Percentiles rank a stretch among this genome's conserved stretches.
Conservation (phyloP, 805 yeast genomes). For the Kodamaea nitidulidarum region DNA sequence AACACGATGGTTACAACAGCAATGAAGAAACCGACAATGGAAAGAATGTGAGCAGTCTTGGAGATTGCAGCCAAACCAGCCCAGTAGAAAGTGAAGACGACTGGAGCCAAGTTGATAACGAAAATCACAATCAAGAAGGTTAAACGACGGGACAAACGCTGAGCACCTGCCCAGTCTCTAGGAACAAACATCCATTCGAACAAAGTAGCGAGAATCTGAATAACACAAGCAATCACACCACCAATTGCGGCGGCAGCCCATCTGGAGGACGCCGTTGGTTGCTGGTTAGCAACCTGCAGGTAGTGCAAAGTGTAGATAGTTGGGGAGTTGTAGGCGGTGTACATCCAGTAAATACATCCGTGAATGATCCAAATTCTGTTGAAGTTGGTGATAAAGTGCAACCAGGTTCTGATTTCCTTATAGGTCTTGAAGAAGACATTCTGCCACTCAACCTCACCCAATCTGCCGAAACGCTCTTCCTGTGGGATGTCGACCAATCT, state of each 20-base stretch:
- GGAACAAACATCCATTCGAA: slow-evolving; percentile 97
- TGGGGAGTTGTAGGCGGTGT: slow-evolving; percentile 88
- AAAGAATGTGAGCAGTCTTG: slow-evolving; percentile 68
- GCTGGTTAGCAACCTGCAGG: slow-evolving; percentile 74
- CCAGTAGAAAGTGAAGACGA: slow-evolving; percentile 79
- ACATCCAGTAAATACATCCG: slow-evolving; percentile 88
- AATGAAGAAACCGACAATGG: slow-evolving; percentile 85
- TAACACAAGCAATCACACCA: slow-evolving; percentile 78
- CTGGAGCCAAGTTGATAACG: slow-evolving; percentile 75
- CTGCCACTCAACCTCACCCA: slow-evolving; percentile 91
- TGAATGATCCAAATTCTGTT: slow-evolving; percentile 98
- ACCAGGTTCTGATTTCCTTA: slow-evolving; percentile 95
- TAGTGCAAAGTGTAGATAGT: slow-evolving; percentile 85
- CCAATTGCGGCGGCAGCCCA: slow-evolving; percentile 95
- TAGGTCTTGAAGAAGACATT: slow-evolving; percentile 93
- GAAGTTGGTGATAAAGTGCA: slow-evolving; percentile 90
- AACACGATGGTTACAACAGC: slow-evolving; percentile 79
- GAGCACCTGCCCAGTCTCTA: slow-evolving; percentile 99
- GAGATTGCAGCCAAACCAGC: slow-evolving; percentile 66
- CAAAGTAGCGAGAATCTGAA: slow-evolving; percentile 83
- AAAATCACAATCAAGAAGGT: slow-evolving; percentile 66
- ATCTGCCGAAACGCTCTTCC: slow-evolving; percentile 81
- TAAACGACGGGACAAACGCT: slow-evolving; percentile 86
- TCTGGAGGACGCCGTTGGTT: slow-evolving; percentile 83
- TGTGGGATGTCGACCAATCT: slow-evolving; percentile 86